Percentiles rank a stretch among this genome's conserved stretches.
Evolutionary conservation across 2,329 filamentous ascomycete genomes (phyloP).

Genomic region (Verticillium tricorpus): DNA sequence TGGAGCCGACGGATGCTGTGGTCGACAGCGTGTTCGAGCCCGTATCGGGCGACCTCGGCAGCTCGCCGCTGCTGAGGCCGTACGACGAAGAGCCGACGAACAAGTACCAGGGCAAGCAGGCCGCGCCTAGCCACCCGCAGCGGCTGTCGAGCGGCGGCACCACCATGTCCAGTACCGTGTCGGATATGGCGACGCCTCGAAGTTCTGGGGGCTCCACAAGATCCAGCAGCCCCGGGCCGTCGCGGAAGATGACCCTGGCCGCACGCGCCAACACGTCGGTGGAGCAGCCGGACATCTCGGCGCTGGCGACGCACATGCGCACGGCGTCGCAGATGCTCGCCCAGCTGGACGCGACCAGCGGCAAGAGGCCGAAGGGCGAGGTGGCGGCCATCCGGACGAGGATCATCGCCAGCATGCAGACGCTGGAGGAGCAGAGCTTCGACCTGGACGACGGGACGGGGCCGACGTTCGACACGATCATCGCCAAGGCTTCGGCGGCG

Average conservation of each 20-base stretch:
- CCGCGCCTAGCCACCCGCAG: constrained; percentile 31
- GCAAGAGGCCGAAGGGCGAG: constrained; percentile 74
- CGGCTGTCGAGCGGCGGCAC: constrained; percentile 59
- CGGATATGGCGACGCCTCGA: constrained; percentile 61
- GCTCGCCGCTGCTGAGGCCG: constrained; percentile 62
- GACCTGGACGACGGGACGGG: constrained; percentile 66
- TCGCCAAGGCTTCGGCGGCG: constrained; percentile 62
- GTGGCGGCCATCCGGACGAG: constrained; percentile 80
- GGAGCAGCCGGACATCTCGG: constrained; percentile 77
- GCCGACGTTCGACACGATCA: constrained; percentile 78
- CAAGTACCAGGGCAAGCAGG: constrained; percentile 18
- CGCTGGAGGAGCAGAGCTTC: constrained; percentile 79
- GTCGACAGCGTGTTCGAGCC: constrained; percentile 80
- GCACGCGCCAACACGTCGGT: constrained; percentile 48
- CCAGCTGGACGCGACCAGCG: constrained; percentile 74
- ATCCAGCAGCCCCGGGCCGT: constrained; percentile 59
- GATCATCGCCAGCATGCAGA: constrained; percentile 89
- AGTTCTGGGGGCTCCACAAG: constrained; percentile 64
- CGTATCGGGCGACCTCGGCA: constrained; percentile 71
- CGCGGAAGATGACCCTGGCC: constrained; percentile 58
- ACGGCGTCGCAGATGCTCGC: constrained; percentile 84
- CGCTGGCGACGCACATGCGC: constrained; percentile 80
- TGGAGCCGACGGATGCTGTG: constrained; percentile 29
- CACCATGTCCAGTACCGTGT: constrained; percentile 49
- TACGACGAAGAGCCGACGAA: constrained; percentile 38